Evolutionary conservation across 345 rosid genomes (phyloP), one percentile per base, ranked within the genome.

Genomic region (Eutrema yunnanense): DNA sequence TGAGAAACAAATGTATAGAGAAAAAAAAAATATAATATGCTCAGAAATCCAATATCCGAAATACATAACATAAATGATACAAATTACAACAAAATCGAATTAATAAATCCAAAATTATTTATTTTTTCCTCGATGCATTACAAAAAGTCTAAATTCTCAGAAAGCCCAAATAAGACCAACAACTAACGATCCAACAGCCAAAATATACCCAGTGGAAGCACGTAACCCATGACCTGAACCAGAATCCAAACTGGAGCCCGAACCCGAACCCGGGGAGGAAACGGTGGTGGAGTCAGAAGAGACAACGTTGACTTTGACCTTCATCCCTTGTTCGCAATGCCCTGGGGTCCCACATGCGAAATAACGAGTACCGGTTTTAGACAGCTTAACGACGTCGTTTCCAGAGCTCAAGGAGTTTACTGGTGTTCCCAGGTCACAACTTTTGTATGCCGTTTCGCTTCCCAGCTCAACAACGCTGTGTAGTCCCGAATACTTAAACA

Each of bases 281-380:
- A 51, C 9, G 67, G 27, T 50, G 3, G 86, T 85, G 37, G 72
- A 80, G 36, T 84, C 90, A 2, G 88, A 52, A 9, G 89, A 64
- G 13, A 77, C 81, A 9, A 84, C 81, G 10, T 87, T 85, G 75
- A 93, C 80, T 82, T 90, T 88, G 32, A 94, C 71, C 78, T 89
- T 94, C 97, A 91, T 94, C 69, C 97, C 97, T 68, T 87, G 90
- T 48, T 66, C 82, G 8, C 98, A 94, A 73, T 94, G 98, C 34
- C 97, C 97, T 6, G 58, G 56, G 1, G 98, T 89, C 33, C 98
- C 98, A 64, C 97, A 94, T 36, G 86, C 87, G 46, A 94, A 94
- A 77, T 89, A 91, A 52, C 95, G 86, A 3, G 90, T 82, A 4
- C 97, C 93, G 0, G 88, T 69, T 67, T 91, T 86, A 46, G 75